phyloP scores from a whole-genome alignment of 768 basidiomycete species.

The Leccinum imitatum region DNA sequence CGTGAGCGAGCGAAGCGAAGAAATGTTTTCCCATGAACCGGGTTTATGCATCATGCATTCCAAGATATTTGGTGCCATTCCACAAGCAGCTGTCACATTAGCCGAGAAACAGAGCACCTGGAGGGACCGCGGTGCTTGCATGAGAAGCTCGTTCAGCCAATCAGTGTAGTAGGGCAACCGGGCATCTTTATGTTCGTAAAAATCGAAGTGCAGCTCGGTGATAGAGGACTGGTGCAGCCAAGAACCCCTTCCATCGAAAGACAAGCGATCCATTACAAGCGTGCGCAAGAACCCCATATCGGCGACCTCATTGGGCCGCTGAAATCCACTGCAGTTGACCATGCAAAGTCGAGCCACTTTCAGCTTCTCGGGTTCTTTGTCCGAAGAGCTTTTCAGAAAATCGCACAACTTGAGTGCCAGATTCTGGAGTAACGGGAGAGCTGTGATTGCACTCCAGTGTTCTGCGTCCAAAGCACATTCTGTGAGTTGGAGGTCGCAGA shows the following conservation, averaged over 20 bases:
- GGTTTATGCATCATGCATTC: not conserved
- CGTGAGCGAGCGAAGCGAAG: not conserved
- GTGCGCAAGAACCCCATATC: not conserved
- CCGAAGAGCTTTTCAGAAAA: not conserved
- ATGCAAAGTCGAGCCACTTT: not conserved
- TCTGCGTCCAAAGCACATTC: constrained; percentile 8
- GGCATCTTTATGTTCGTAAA: not conserved
- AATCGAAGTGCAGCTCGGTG: not conserved
- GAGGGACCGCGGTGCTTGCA: not conserved
- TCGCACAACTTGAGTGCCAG: constrained; percentile 10
- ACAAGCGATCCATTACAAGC: not conserved
- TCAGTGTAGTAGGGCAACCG: not conserved
- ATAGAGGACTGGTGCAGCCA: not conserved
- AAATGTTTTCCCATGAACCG: not conserved
- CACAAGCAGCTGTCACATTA: not conserved
- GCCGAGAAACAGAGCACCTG: not conserved
- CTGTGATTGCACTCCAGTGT: constrained; percentile 18
- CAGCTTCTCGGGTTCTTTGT: not conserved
- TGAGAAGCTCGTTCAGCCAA: not conserved
- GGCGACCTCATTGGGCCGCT: not conserved
- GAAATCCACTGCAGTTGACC: not conserved
- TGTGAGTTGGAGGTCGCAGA: constrained; percentile 14
- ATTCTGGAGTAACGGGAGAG: constrained; percentile 16
- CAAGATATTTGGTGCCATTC: not conserved
- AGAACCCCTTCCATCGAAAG: not conserved